phyloP scores from a whole-genome alignment of 345 rosid genomes.

The Physaria fendleri region DNA sequence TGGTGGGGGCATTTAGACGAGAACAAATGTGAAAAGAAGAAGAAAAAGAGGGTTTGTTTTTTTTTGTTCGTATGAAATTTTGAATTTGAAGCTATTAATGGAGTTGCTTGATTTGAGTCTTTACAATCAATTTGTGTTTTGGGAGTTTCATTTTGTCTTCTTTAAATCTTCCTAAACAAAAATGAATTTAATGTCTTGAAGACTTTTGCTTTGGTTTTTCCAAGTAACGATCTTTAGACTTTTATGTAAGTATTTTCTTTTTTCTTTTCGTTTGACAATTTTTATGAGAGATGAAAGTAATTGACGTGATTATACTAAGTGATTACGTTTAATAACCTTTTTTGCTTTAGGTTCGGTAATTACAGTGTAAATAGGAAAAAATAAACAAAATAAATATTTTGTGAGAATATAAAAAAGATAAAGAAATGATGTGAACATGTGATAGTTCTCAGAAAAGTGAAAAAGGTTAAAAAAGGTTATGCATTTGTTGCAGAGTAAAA shows the following conservation, averaged over 20 bases:
- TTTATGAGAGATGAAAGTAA: background rate
- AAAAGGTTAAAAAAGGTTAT: background rate
- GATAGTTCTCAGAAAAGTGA: conserved; percentile 2
- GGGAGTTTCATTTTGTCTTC: conserved; percentile 6
- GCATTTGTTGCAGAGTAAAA: conserved; percentile 1
- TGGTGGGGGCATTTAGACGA: conserved; percentile 15
- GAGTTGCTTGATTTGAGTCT: conserved; percentile 27
- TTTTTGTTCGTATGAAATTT: background rate
- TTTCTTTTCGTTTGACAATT: background rate
- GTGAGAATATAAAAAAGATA: background rate
- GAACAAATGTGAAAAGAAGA: conserved; percentile 1
- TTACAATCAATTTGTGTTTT: conserved; percentile 27
- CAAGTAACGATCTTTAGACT: background rate
- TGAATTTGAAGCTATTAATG: conserved; percentile 1
- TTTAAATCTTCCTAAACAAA: background rate
- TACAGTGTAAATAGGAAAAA: background rate
- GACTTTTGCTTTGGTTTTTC: background rate
- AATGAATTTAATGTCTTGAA: background rate
- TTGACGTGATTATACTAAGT: background rate
- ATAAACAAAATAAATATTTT: background rate
- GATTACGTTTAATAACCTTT: background rate
- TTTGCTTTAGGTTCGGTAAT: background rate
- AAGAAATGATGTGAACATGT: background rate
- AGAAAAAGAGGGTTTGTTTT: background rate
- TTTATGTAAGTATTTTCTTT: background rate